Base-by-base conservation (phyloP, 1,139 yeast species). In the Yamadazyma buinensis region DNA sequence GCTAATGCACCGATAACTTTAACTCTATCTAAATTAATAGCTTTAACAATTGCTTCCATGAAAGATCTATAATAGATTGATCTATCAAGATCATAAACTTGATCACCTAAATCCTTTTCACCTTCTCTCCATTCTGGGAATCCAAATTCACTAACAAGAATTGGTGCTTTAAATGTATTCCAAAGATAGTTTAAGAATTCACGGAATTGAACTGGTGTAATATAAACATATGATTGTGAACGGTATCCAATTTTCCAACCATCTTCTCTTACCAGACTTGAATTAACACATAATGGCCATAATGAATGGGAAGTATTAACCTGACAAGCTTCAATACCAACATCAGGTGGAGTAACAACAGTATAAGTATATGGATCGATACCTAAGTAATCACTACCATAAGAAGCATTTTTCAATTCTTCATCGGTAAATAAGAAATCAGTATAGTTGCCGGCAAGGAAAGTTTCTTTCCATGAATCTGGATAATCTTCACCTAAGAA, bases 331-430 rank as follows among this genome's bases (percentile, higher is more conserved):
- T 43, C 47, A 31, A 49, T 35, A 32, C 57, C 47, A 24, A 49
- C 48, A 25, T 42, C 41, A 12, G 59, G 54, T 9, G 55, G 50
- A 17, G 48, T 41, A n/a, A 45, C 41, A 10, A 44, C 38, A n/a
- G 39, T 40, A 23, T 58, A 56, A n/a, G 65, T 59, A 40, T 62
- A 62, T 11, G 61, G 57, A 35, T 62, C 67, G 46, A 62, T 49
- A 20, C 67, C 66, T 29, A 58, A 55, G 46, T 57, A 62, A 35
- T 62, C 68, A 5, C 54, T 35, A 1, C 59, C 49, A 13, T 48
- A 49, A 5, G 47, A 37, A 19, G 59, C 47, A 13, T 44, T 38
- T 20, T 36, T 15, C 30, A 51, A 47, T 38, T 62, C 64, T 19
- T 52, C 60, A 1, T 35, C 47, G 10, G 61, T 50, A 39, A 59